Evolutionary conservation across 176 grass and related monocot species (phyloP), one percentile per base, ranked within the genome.

Genomic region (Aegilops umbellulata): DNA sequence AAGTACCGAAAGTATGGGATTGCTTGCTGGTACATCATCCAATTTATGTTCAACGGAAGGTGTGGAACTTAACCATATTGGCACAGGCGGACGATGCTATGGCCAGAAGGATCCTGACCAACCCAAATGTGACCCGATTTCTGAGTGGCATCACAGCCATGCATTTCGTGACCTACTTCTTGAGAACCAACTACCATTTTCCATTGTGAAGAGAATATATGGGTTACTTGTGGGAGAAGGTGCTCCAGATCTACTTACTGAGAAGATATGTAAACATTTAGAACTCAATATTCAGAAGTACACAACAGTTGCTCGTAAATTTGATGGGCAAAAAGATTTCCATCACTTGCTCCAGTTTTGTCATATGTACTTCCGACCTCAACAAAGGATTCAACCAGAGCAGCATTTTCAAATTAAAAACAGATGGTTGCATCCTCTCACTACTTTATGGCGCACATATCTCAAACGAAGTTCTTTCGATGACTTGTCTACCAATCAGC

Each of bases 291-390:
- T 74, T 44, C 10, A 47, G 20, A 74, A 25, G 20, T 47, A 74
- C 22, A 46, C 70, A 46, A 46, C 70, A 74, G 34, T 70, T 19
- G 20, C 68, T 16, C 3, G 9, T 39, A 32, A 38, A 22, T 36
- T 70, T 70, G 68, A 36, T 70, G 17, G 68, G 34, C 30, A 70
- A 35, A 70, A 39, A 38, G 34, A 70, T 16, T 70, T 70, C 19
- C 14, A 38, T 0, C 63, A 65, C 63, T 65, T 65, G 63, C 63
- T 65, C 63, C 63, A 65, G 25, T 65, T 65, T 14, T 79, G 31
- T 61, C 76, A 79, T 79, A 39, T 62, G 53, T 79, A 61, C 22
- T 79, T 79, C 30, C 58, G 76, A 23, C 55, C 57, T 24, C 22
- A n/a, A 36, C 30, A 38, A 39, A 79, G 20, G 12, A 7, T 34